Evolutionary conservation across 805 yeast genomes (phyloP).

Genomic region (Isabelozyma rhagii): DNA sequence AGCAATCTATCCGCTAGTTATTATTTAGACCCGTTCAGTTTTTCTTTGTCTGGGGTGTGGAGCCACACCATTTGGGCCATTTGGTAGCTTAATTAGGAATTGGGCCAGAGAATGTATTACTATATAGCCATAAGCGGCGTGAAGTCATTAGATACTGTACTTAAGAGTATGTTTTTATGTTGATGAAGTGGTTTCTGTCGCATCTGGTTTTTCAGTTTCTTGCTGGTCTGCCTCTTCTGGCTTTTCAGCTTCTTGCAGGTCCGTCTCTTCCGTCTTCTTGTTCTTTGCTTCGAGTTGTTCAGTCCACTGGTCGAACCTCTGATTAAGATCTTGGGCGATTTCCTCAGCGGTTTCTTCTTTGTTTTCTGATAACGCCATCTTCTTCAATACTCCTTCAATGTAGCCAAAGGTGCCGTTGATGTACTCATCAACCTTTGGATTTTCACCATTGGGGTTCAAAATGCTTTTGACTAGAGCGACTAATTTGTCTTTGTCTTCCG

Average conservation of each 20-base stretch:
- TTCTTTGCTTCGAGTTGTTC: constrained; percentile 8
- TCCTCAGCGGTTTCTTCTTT: constrained; percentile 31
- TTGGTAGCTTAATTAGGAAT: no score
- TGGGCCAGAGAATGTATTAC: no score
- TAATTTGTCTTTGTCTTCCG: background rate
- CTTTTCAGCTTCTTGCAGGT: background rate
- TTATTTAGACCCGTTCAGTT: no score
- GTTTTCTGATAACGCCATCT: constrained; percentile 30
- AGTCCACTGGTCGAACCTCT: constrained; percentile 26
- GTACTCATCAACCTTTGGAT: constrained; percentile 23
- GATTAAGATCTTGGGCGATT: constrained; percentile 31
- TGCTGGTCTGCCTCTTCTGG: background rate
- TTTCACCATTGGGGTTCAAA: constrained; percentile 28
- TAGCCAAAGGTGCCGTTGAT: constrained; percentile 24
- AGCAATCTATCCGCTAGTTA: no score
- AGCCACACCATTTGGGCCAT: no score
- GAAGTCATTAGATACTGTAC: no score
- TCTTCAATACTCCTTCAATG: constrained; percentile 19
- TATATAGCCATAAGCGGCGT: no score
- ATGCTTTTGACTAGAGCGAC: constrained; percentile 6
- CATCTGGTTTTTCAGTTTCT: constrained; percentile 5
- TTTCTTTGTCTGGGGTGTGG: no score
- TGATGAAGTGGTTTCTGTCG: background rate
- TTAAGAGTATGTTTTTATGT: no score
- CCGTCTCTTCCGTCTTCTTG: constrained; percentile 1